A percentile compares a stretch with the other conserved stretches of the same genome.
phyloP scores from a whole-genome alignment of 2,329 filamentous ascomycete genomes.

The Tolypocladium nubicola region DNA sequence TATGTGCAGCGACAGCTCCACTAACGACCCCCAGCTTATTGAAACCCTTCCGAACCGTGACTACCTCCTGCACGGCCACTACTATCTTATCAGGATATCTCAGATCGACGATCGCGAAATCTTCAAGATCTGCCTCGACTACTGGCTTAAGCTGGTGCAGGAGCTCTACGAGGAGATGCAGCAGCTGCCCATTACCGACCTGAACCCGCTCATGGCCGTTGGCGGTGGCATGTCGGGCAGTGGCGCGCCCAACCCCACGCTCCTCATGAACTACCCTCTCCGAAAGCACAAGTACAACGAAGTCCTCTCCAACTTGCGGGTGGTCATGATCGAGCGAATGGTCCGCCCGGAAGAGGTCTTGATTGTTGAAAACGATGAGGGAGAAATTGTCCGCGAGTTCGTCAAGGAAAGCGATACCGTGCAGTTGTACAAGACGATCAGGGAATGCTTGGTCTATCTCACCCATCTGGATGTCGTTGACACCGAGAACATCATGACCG shows the following conservation, averaged over 20 bases:
- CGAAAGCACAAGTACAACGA: slow-evolving; percentile 98
- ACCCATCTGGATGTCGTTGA: slow-evolving; percentile 96
- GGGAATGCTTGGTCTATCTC: slow-evolving; percentile 92
- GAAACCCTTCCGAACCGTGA: slow-evolving; percentile 93
- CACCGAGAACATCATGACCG: slow-evolving; percentile 98
- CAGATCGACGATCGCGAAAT: slow-evolving; percentile 98
- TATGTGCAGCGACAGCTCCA: slow-evolving; percentile 1
- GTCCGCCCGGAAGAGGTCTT: slow-evolving; percentile 94
- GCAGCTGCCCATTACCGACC: slow-evolving; percentile 80
- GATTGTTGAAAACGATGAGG: slow-evolving; percentile 99
- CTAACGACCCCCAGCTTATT: slow-evolving; percentile 51
- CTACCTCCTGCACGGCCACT: slow-evolving; percentile 90
- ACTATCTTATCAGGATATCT: slow-evolving; percentile 95
- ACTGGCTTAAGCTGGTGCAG: slow-evolving; percentile 97
- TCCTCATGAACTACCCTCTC: slow-evolving; percentile 84
- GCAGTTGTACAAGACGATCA: slow-evolving; percentile 96
- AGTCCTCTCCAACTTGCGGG: slow-evolving; percentile 83
- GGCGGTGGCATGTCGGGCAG: slow-evolving; percentile 61
- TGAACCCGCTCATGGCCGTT: slow-evolving; percentile 81
- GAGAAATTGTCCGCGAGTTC: slow-evolving; percentile 96
- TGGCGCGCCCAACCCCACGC: slow-evolving; percentile 72
- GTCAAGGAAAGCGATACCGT: slow-evolving; percentile 99
- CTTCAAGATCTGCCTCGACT: slow-evolving; percentile 98
- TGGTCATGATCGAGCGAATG: slow-evolving; percentile 99
- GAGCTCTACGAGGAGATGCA: slow-evolving; percentile 99